A percentile compares a stretch with the other conserved stretches of the same genome.
Evolutionary conservation across 169 alveolate species (phyloP).

Genomic region (Cryptosporidium ubiquitum): DNA sequence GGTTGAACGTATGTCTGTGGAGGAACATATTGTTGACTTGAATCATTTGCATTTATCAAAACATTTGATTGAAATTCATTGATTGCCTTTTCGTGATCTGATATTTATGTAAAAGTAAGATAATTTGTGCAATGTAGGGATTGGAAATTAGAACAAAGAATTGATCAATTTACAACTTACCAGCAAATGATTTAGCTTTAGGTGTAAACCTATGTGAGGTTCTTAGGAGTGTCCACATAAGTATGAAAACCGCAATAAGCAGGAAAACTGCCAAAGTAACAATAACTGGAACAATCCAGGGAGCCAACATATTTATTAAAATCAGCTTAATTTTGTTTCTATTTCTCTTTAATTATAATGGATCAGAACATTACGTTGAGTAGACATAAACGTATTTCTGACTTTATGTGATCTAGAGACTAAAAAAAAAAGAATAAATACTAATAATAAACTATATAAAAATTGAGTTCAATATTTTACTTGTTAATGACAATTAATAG

Average conservation of each 20-base stretch:
- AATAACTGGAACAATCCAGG: conserved; percentile 65
- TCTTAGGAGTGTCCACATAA: conserved; percentile 68
- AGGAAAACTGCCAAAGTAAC: conserved; percentile 32
- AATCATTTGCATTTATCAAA: conserved; percentile 17
- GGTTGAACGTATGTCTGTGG: conserved; percentile 30
- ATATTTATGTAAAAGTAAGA: background rate
- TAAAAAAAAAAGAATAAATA: background rate
- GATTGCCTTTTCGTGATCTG: conserved; percentile 46
- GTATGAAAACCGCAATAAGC: conserved; percentile 1
- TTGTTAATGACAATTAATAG: background rate
- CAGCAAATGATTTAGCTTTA: conserved; percentile 18
- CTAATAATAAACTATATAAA: background rate
- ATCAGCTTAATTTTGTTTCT: background rate
- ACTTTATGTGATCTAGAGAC: conserved; percentile 46
- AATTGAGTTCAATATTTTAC: background rate
- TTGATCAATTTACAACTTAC: conserved; percentile 16
- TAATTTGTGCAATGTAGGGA: background rate
- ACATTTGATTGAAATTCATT: conserved; percentile 25
- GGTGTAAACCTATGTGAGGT: conserved; percentile 67
- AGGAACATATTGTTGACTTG: conserved; percentile 18
- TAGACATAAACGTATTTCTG: conserved; percentile 64
- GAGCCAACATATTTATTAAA: conserved; percentile 36
- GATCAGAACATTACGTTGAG: background rate
- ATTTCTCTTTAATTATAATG: background rate
- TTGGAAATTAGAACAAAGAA: background rate